Base-by-base conservation (phyloP, 2,329 filamentous ascomycete species). In the Berkeleyomyces rouxiae region DNA sequence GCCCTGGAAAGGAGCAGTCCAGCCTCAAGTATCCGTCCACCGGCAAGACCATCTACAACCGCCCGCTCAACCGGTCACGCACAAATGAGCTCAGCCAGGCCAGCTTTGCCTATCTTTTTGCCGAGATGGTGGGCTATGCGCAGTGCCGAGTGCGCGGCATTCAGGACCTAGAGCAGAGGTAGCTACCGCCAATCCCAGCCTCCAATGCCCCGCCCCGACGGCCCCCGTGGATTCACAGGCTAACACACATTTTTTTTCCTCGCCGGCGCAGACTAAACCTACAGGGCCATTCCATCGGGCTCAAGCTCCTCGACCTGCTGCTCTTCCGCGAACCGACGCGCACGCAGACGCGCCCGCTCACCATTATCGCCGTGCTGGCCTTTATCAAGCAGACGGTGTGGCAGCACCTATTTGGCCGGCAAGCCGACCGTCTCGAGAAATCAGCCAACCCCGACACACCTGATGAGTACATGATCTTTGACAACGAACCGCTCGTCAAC, bases 401-500 rank as follows among this genome's bases (percentile, higher is more conserved):
- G 88, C 84, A 87, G 67, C 88, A 95, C 73, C 86, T 99, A 58
- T 99, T 99, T 74, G 85, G 83, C 44, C 87, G 92, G 1, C 86
- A 91, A 63, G 93, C 93, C 37, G 92, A 97, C 75, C 87, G 90
- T 16, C 84, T 99, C 64, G 93, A 99, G 76, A 91, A 93, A 75
- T 89, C 85, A 64, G 84, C 84, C 61, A 86, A 88, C 69, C 85
- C 88, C 7, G 82, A 85, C 61, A 92, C 90, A 61, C 86, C 89
- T 7, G 90, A 93, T 68, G 92, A 97, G 77, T 99, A 97, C 78
- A 97, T 99, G 92, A 93, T 99, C 69, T 89, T 91, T 69, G 93
- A 99, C 76, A 97, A 99, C 75, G 93, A 97, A 72, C 93, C 93
- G 31, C 79, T 97, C 59, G 92, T 97, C 46, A 97, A 96, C 74